A percentile compares a stretch with the other conserved stretches of the same genome.
These are phyloP conservation scores for Hylodesmum podocarpum DNA, from an alignment of 306 rosid genomes.

Conservation along the genomic window DNA sequence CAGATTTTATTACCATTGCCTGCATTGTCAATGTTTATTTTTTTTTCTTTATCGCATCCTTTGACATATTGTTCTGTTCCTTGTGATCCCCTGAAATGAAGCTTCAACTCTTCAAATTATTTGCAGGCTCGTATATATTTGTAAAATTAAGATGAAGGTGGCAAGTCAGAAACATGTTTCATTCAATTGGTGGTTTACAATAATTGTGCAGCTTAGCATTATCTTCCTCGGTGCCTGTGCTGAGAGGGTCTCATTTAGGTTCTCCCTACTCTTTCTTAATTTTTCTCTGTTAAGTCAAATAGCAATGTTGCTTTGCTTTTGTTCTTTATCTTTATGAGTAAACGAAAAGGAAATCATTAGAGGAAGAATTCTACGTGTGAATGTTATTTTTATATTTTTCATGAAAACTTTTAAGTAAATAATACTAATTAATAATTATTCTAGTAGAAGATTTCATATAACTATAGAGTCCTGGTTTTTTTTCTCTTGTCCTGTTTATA, in stretches of 20 bases:
- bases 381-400: too few relatives aligned
- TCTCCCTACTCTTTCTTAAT: background rate
- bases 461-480: background rate
- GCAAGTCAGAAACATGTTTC: background rate
- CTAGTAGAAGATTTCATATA: background rate
- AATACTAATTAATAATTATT: too few relatives aligned
- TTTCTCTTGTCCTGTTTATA: background rate
- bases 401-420: background rate
- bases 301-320: background rate
- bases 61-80: background rate
- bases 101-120: background rate
- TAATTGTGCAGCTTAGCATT: constrained; percentile 14
- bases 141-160: constrained; percentile 29
- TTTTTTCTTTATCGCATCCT: background rate
- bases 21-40: background rate
- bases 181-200: constrained; percentile 17
- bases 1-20: too few relatives aligned
- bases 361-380: too few relatives aligned
- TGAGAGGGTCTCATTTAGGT: constrained; percentile 38
- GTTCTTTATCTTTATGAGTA: background rate
- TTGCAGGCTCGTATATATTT: constrained; percentile 34
- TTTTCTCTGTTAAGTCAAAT: background rate
- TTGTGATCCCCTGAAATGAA: background rate
- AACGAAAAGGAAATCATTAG: background rate
- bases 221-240: constrained; percentile 23